Base-by-base conservation (phyloP, 148 eudicot genomes). In the Fagopyrum tataricum region DNA sequence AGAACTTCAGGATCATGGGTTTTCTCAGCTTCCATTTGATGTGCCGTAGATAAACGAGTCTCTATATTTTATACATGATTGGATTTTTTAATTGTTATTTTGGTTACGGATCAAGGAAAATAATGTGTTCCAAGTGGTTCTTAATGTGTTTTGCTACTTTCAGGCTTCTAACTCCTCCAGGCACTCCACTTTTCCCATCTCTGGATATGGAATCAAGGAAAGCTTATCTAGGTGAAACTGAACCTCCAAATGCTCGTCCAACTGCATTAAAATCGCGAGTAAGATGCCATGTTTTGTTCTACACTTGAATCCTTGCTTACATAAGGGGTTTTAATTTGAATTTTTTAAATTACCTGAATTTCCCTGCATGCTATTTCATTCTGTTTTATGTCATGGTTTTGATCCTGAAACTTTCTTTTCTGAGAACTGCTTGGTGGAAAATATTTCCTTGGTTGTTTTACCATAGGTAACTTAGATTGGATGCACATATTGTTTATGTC, bases 91-190 rank as follows among this genome's bases (percentile, higher is more conserved):
- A 46, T 46, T 31, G 8, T 39, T 64, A 5, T 64, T 24, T 64
- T 64, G 44, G 42, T 14, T 64, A 17, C 67, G 26, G 12, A 17
- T 55, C 26, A 12, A 61, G 23, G 17, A 43, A 64, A 64, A 64
- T 64, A 39, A 4, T 15, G 10, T 46, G 17, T 64, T 52, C 26
- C 2, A 40, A 77, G 7, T 70, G 75, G 39, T 79, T 44, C 62
- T 53, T 67, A 74, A 18, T 39, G 76, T 6, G 46, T 77, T 7
- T 4, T 64, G 62, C 48, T 44, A 74, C 73, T 83, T 74, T 73
- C 89, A 91, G 97, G 97, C 96, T 94, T 79, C 82, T 94, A 70
- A 82, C 91, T 17, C 97, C 89, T 76, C 93, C 93, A 48, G 90
- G 89, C 47, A 84, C 91, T 59, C 90, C 94, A 77, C 86, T 84